A percentile compares a stretch with the other conserved stretches of the same genome.
Conservation (phyloP, 108 stramenopile genomes). For the Fragilaria crotonensis region DNA sequence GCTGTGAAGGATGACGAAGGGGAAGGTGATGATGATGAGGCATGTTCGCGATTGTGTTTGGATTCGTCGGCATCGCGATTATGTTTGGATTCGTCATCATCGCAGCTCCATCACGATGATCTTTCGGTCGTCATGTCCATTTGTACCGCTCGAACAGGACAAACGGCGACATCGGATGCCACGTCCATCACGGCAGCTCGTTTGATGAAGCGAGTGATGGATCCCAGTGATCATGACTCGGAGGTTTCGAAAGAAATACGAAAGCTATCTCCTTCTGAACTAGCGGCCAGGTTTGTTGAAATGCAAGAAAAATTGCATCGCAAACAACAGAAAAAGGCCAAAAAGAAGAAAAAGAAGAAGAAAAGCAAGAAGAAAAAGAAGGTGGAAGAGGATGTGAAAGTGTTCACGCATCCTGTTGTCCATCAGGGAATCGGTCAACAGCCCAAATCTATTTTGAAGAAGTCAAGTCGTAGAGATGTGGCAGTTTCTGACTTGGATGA, state of each 20-base stretch:
- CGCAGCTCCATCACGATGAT: not conserved
- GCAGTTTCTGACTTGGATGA: no score
- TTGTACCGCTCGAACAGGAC: not conserved
- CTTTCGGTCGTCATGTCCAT: not conserved
- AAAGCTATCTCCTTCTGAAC: not conserved
- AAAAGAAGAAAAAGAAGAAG: not conserved
- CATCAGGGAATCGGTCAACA: no score
- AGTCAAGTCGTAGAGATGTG: no score
- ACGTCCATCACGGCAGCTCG: not conserved
- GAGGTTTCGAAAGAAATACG: not conserved
- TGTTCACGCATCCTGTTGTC: no score
- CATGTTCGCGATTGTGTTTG: no score
- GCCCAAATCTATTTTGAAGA: no score
- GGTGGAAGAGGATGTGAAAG: not conserved
- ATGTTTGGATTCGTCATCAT: no score
- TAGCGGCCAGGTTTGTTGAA: not conserved
- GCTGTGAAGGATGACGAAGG: not conserved
- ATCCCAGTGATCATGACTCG: not conserved
- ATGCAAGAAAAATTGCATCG: not conserved
- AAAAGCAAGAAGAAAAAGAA: not conserved
- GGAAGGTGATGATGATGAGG: not conserved
- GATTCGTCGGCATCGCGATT: no score
- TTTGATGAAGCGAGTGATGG: not conserved
- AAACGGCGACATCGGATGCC: not conserved
- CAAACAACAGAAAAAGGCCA: not conserved